Percentiles rank a stretch among this genome's conserved stretches.
These are phyloP conservation scores for Torulaspora delbrueckii DNA, from an alignment of 805 yeast genomes.

Conservation along the genomic window DNA sequence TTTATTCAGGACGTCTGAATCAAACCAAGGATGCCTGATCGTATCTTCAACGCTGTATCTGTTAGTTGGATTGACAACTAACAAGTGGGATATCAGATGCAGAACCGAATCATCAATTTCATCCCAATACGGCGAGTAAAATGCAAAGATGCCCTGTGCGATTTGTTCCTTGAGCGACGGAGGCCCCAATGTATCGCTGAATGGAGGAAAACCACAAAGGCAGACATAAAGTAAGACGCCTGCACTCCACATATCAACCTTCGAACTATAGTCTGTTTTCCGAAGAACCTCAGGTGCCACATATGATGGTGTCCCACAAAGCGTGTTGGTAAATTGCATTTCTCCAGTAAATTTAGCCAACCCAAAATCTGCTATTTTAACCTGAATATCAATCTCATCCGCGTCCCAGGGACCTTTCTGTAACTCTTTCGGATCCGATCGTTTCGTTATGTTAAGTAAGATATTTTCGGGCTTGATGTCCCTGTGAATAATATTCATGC, in stretches of 20 bases:
- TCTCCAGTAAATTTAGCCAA: constrained; percentile 59
- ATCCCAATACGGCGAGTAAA: constrained; percentile 79
- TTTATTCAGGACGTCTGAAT: constrained; percentile 6
- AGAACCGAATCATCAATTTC: constrained; percentile 58
- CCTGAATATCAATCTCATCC: constrained; percentile 55
- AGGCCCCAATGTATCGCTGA: constrained; percentile 76
- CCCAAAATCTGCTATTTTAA: constrained; percentile 83
- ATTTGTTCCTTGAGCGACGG: constrained; percentile 76
- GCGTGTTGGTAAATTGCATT: constrained; percentile 64
- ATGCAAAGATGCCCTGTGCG: constrained; percentile 59
- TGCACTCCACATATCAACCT: constrained; percentile 78
- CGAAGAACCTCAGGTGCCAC: constrained; percentile 75
- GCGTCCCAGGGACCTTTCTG: constrained; percentile 42
- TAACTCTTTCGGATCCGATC: constrained; percentile 29
- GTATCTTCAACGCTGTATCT: constrained; percentile 83
- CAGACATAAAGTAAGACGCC: constrained; percentile 77
- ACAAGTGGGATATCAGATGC: constrained; percentile 57
- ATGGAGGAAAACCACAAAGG: constrained; percentile 80
- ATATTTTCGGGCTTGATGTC: constrained; percentile 80
- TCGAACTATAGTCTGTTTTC: constrained; percentile 57
- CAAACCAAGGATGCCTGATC: constrained; percentile 84
- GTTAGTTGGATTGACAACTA: constrained; percentile 59
- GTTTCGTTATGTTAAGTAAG: constrained; percentile 47
- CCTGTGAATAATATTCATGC: constrained; percentile 65
- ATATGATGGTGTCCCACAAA: constrained; percentile 85